Base-by-base conservation (phyloP, 805 yeast genomes). In the Sugiyamaella boreocaroliniensis region DNA sequence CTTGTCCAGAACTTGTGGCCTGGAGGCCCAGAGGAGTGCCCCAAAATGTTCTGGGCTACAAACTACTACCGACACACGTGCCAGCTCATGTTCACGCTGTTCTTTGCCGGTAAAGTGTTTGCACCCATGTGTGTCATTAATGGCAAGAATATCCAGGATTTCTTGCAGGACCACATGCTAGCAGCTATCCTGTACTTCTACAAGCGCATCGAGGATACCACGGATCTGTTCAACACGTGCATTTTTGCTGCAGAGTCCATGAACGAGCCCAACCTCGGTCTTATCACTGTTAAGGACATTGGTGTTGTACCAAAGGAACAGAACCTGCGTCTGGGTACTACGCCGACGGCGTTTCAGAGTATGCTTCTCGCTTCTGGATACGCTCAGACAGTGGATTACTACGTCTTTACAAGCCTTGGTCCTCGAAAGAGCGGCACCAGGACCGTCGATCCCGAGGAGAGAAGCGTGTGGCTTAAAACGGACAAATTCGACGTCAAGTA, bases 31-130 rank as follows among this genome's bases (percentile, higher is more conserved):
- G 60, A 63, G n/a, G 57, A 67, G 2, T 89, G 77, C 66, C 89
- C 90, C 15, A 87, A 87, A 63, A 89, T 90, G 97, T 73, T 89
- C 43, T 89, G 97, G 97, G 81, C 95, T 0, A 81, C 96, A 1
- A 89, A 89, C 67, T 89, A 88, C 63, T 78, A 72, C 55, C 74
- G 92, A 34, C 71, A 89, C 48, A 95, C 86, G 1, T 74, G 85
- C 40, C 79, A 81, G 56, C 82, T 86, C n/a, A 86, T 89, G 96
- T 89, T 89, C 66, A 86, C 95, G 0, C 65, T 87, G 61, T 89
- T 89, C 61, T 90, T 87, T 69, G 82, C 85, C 1, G 97, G 97
- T 1, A 76, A 76, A 50, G 68, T 71, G 19, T 86, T 79, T 68
- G 86, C 90, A 26, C 96, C 97, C 0, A 77, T 84, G 52, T 81